phyloP scores from a whole-genome alignment of 768 basidiomycete species.

The Pleurotus tuber-regium region DNA sequence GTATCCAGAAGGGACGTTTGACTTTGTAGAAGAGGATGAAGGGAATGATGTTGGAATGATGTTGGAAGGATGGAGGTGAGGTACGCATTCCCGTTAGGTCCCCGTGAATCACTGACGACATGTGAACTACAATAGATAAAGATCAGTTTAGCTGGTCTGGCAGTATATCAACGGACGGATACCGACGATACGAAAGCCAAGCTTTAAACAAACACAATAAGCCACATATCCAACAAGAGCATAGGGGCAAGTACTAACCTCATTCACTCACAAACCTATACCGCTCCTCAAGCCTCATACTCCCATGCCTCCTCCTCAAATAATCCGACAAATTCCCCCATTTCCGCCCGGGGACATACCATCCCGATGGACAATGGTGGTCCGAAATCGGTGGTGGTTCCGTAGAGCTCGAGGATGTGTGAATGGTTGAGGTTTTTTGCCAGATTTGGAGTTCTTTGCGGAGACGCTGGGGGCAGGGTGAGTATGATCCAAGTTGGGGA shows the following conservation, averaged over 20 bases:
- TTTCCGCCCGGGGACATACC: conserved; percentile 6
- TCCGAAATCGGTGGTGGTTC: conserved; percentile 1
- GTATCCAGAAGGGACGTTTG: conserved; percentile 6
- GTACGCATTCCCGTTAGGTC: conserved; percentile 4
- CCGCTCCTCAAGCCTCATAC: conserved; percentile 5
- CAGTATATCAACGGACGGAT: not conserved
- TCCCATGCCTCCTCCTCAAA: not conserved
- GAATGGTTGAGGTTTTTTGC: conserved; percentile 4
- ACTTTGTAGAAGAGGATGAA: too few species aligned
- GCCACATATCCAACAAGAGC: too few species aligned
- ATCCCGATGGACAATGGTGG: not conserved
- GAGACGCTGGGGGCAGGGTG: not conserved
- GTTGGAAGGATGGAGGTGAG: not conserved
- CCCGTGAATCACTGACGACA: not conserved
- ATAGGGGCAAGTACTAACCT: too few species aligned
- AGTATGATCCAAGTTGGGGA: not conserved
- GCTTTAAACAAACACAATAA: too few species aligned
- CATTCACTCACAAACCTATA: conserved; percentile 4
- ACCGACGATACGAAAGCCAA: conserved; percentile 7
- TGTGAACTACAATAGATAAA: not conserved
- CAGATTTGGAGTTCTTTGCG: conserved; percentile 1
- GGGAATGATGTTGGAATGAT: not conserved
- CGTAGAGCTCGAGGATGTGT: conserved; percentile 3
- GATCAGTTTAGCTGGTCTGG: not conserved
- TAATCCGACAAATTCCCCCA: conserved; percentile 1